These are phyloP conservation scores for Inga oerstediana DNA, from an alignment of 306 rosid genomes.

Conservation along the genomic window DNA sequence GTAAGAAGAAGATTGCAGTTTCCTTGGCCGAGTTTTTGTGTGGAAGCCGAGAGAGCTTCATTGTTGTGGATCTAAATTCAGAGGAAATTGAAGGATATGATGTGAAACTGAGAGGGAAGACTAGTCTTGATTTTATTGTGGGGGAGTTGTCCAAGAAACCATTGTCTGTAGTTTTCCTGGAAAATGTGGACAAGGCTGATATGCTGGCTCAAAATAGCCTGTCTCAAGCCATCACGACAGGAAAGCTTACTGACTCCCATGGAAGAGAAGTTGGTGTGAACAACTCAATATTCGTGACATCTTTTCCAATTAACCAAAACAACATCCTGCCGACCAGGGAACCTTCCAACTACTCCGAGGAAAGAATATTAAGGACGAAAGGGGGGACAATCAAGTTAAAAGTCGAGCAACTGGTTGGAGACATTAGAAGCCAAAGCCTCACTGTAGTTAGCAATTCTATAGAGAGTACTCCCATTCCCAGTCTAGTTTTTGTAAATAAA, in stretches of 20 bases:
- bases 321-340: conserved; percentile 28
- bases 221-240: conserved; percentile 72
- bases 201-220: conserved; percentile 59
- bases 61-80: conserved; percentile 64
- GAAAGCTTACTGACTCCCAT: conserved; percentile 73
- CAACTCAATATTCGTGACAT: conserved; percentile 61
- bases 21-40: conserved; percentile 71
- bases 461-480: conserved; percentile 37
- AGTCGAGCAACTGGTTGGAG: conserved; percentile 50
- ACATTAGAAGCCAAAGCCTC: conserved; percentile 44
- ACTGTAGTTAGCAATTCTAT: conserved; percentile 34
- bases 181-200: conserved; percentile 84
- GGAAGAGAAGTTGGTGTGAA: conserved; percentile 84
- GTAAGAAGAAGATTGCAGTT: conserved; percentile 72
- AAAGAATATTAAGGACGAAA: conserved; percentile 55
- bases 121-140: conserved; percentile 68
- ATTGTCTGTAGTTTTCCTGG: conserved; percentile 74
- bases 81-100: conserved; percentile 56
- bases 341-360: conserved; percentile 64
- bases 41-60: conserved; percentile 60
- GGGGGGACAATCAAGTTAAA: conserved; percentile 57
- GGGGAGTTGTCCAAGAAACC: conserved; percentile 76
- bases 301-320: conserved; percentile 44
- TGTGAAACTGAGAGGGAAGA: conserved; percentile 81
- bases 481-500: conserved; percentile 57